Conservation (phyloP, 1,284 basidiomycete species). For the Pascua sp. region DNA sequence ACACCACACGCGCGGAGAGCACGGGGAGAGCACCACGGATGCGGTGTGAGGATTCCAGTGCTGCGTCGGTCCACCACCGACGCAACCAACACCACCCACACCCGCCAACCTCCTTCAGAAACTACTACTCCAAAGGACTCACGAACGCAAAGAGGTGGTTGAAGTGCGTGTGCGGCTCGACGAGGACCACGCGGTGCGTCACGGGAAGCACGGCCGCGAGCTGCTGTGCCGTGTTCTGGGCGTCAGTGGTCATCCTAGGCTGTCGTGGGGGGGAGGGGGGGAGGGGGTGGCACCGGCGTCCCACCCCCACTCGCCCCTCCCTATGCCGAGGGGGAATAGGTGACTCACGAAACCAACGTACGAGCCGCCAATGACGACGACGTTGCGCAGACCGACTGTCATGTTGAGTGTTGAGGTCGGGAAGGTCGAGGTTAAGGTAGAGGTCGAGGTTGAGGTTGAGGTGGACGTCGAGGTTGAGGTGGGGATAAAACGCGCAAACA, state of each 20-base stretch:
- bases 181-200: slow-evolving; percentile 17
- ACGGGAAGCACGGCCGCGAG: slow-evolving; percentile 15
- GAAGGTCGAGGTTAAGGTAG: slow-evolving; percentile 1
- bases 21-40: too few species aligned
- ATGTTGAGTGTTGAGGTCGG: neutral
- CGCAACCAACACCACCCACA: too few species aligned
- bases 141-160: slow-evolving; percentile 35
- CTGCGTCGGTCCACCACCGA: too few species aligned
- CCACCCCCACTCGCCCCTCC: too few species aligned
- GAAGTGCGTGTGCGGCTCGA: slow-evolving; percentile 37
- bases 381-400: neutral
- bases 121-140: too few species aligned
- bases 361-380: slow-evolving; percentile 27
- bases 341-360: slow-evolving; percentile 24
- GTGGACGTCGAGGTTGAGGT: neutral
- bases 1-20: too few species aligned
- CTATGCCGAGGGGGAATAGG: too few species aligned
- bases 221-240: slow-evolving; percentile 22
- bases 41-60: too few species aligned
- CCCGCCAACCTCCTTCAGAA: too few species aligned
- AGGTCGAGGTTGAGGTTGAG: slow-evolving; percentile 1
- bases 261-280: too few species aligned
- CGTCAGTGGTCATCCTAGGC: neutral
- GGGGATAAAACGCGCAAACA: too few species aligned
- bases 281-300: too few species aligned